phyloP scores from a whole-genome alignment of 2,329 filamentous ascomycete genomes.

The Shiraia bambusicola region DNA sequence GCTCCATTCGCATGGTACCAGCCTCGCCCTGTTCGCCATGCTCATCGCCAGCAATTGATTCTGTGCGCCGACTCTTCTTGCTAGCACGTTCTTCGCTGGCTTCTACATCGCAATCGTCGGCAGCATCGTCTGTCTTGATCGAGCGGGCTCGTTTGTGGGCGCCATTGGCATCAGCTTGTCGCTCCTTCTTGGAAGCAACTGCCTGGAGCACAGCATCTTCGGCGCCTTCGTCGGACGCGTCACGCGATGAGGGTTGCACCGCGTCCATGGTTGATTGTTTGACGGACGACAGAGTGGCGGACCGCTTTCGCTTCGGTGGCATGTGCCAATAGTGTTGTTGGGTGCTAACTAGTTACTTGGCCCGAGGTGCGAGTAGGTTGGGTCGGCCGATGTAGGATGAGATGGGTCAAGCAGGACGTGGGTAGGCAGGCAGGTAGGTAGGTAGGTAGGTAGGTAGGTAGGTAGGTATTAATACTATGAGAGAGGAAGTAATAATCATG shows the following conservation, averaged over 20 bases:
- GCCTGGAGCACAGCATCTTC: constrained; percentile 67
- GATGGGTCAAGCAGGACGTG: no score
- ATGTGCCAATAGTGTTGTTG: constrained; percentile 19
- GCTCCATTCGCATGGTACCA: constrained; percentile 52
- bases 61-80: constrained; percentile 40
- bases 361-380: not conserved
- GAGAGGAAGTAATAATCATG: constrained; percentile 1
- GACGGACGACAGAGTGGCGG: constrained; percentile 54
- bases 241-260: constrained; percentile 72
- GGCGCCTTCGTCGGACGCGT: constrained; percentile 80
- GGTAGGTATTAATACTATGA: not conserved
- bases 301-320: constrained; percentile 77
- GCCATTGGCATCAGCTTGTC: constrained; percentile 56
- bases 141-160: constrained; percentile 77
- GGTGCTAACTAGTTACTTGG: not conserved
- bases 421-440: no score
- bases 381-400: not conserved
- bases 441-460: no score
- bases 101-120: constrained; percentile 48
- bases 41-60: constrained; percentile 22
- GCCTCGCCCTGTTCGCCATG: constrained; percentile 53
- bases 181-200: constrained; percentile 60
- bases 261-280: constrained; percentile 58
- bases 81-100: constrained; percentile 39
- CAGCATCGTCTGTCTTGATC: constrained; percentile 44